A percentile compares a stretch with the other conserved stretches of the same genome.
Conservation (phyloP, 2,329 filamentous ascomycete species). For the Clonostachys rosea region DNA sequence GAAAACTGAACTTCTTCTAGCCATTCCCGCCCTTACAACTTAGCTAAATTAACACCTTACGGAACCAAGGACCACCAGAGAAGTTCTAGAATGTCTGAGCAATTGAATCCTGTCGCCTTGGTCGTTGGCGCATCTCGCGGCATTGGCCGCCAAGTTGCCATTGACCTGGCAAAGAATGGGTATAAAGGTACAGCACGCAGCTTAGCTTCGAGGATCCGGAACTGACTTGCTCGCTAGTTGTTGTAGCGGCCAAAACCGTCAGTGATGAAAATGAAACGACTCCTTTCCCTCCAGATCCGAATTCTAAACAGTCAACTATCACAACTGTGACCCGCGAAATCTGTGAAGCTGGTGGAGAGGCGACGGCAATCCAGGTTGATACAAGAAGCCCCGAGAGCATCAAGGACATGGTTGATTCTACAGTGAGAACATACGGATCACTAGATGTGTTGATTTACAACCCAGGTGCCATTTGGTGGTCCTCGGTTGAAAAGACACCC, state of each 20-base stretch:
- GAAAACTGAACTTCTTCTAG: background rate
- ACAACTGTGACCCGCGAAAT: conserved; percentile 78
- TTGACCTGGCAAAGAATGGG: conserved; percentile 67
- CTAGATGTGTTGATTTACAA: conserved; percentile 80
- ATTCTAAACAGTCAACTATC: conserved; percentile 71
- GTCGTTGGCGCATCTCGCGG: conserved; percentile 74
- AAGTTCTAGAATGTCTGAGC: background rate
- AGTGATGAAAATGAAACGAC: conserved; percentile 51
- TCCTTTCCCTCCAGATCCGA: conserved; percentile 72
- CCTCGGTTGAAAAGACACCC: conserved; percentile 66
- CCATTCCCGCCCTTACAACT: background rate
- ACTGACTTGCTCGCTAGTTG: conserved; percentile 42
- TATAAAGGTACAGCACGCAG: conserved; percentile 55
- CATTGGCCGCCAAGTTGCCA: conserved; percentile 75
- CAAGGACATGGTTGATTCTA: conserved; percentile 51
- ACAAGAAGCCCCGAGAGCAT: conserved; percentile 61
- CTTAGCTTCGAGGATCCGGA: background rate
- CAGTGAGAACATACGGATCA: conserved; percentile 53
- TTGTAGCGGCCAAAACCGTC: conserved; percentile 72
- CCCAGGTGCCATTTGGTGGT: conserved; percentile 82
- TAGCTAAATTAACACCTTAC: background rate
- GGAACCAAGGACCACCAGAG: background rate
- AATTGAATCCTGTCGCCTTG: conserved; percentile 53
- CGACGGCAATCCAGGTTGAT: conserved; percentile 65
- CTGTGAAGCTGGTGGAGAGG: conserved; percentile 54